These are phyloP conservation scores for Populus simonii DNA, from an alignment of 345 rosid genomes.

Conservation along the genomic window DNA sequence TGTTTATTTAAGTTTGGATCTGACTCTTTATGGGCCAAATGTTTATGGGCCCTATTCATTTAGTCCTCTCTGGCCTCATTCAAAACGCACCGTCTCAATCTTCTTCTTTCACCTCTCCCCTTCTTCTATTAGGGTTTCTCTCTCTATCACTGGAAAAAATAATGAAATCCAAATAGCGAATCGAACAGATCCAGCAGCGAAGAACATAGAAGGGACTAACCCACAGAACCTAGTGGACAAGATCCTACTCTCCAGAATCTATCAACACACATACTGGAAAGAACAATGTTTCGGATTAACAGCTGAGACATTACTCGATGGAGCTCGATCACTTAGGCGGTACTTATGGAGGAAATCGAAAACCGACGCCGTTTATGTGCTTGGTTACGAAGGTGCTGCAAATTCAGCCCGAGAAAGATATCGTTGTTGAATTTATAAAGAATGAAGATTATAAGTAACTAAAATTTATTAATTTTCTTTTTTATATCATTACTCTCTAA, in stretches of 20 bases:
- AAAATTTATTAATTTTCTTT: not conserved
- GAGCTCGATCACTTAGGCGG: conserved; percentile 90
- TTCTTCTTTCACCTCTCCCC: not conserved
- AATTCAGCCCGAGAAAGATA: conserved; percentile 90
- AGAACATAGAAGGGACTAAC: conserved; percentile 79
- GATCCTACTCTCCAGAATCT: conserved; percentile 69
- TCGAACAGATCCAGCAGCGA: conserved; percentile 85
- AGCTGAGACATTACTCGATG: conserved; percentile 90
- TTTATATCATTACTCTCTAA: not conserved
- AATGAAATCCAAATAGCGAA: conserved; percentile 53
- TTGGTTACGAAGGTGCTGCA: conserved; percentile 85
- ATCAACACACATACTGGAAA: conserved; percentile 85
- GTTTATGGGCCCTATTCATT: not conserved
- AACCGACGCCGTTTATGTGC: conserved; percentile 85
- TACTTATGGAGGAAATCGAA: conserved; percentile 75
- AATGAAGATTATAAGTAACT: conserved; percentile 89
- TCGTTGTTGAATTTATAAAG: conserved; percentile 84
- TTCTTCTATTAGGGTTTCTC: not conserved
- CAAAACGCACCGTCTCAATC: not conserved
- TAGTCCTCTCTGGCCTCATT: not conserved
- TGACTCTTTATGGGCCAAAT: not conserved
- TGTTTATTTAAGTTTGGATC: too few species aligned
- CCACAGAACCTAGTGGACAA: conserved; percentile 88
- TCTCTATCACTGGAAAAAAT: not conserved
- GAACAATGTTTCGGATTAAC: conserved; percentile 90